Conservation (phyloP, 768 basidiomycete genomes). For the Austroboletus eburneus region DNA sequence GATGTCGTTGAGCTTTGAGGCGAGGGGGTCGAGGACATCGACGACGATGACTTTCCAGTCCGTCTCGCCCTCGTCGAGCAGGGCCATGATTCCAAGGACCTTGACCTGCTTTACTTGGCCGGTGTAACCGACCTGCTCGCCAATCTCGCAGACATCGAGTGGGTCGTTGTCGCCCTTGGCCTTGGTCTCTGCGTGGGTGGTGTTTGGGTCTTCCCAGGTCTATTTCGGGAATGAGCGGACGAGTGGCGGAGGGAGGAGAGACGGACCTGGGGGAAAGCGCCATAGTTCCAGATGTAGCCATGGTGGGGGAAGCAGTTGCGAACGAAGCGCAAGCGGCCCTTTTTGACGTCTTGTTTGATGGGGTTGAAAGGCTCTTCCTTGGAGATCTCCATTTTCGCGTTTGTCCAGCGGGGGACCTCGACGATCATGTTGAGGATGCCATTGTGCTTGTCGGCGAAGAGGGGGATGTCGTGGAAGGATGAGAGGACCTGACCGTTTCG, state of each 20-base stretch:
- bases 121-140: conserved; percentile 94
- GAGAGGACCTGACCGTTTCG: conserved; percentile 81
- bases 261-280: conserved; percentile 93
- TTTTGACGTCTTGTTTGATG: conserved; percentile 99
- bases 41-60: conserved; percentile 99
- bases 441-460: conserved; percentile 93
- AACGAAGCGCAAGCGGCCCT: conserved; percentile 92
- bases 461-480: conserved; percentile 94
- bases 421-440: conserved; percentile 99
- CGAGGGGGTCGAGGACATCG: conserved; percentile 92
- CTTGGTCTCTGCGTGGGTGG: conserved; percentile 92
- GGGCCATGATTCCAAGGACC: conserved; percentile 99
- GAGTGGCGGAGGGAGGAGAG: neutral
- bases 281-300: conserved; percentile 99
- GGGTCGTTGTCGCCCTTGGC: conserved; percentile 99
- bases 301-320: conserved; percentile 99
- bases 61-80: conserved; percentile 98
- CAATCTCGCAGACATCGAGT: conserved; percentile 99
- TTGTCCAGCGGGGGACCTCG: conserved; percentile 98
- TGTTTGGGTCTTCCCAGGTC: conserved; percentile 97
- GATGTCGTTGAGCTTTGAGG: conserved; percentile 94
- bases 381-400: conserved; percentile 99
- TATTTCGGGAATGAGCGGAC: conserved; percentile 28
- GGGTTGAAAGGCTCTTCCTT: conserved; percentile 99
- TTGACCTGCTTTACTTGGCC: conserved; percentile 99